Evolutionary conservation across 2,329 filamentous ascomycete species (phyloP).

Genomic region (Sclerotinia sclerotiorum): DNA sequence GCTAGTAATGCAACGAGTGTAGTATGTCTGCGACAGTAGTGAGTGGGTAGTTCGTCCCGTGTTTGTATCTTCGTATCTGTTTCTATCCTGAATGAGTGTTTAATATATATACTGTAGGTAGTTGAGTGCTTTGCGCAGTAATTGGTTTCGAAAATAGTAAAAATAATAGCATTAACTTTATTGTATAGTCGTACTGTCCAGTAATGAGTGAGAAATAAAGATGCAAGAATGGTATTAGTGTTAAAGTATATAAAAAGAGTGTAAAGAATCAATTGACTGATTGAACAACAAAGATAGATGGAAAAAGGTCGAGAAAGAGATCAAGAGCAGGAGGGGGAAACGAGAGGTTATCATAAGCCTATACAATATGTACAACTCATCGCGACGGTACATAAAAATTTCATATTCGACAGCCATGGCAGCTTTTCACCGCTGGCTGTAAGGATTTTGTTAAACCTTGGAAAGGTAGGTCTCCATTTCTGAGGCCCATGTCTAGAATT

Average conservation of each 20-base stretch:
- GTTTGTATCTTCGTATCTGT: slow-evolving; percentile 3
- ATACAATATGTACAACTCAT: slow-evolving; percentile 24
- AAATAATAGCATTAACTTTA: slow-evolving; percentile 14
- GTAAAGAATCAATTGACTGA: slow-evolving; percentile 7
- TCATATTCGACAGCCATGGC: slow-evolving; percentile 12
- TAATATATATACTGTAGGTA: slow-evolving; percentile 3
- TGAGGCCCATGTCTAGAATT: slow-evolving; percentile 7
- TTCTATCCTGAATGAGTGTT: not conserved
- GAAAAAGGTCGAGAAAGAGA: slow-evolving; percentile 20
- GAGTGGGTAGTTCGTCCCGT: slow-evolving; percentile 16
- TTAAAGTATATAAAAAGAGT: slow-evolving; percentile 15
- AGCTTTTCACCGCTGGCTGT: slow-evolving; percentile 20
- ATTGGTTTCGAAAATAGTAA: slow-evolving; percentile 3
- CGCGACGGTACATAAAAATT: slow-evolving; percentile 16
- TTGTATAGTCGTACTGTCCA: not conserved
- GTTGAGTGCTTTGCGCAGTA: not conserved
- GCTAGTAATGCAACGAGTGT: slow-evolving; percentile 4
- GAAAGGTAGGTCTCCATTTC: slow-evolving; percentile 8
- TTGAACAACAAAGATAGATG: slow-evolving; percentile 7
- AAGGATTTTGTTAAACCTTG: slow-evolving; percentile 20
- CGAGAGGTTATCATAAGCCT: slow-evolving; percentile 22
- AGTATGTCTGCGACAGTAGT: slow-evolving; percentile 15
- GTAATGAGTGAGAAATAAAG: slow-evolving; percentile 3
- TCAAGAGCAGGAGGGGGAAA: slow-evolving; percentile 19
- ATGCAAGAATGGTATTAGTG: slow-evolving; percentile 6